Base-by-base conservation (phyloP, 306 rosid species). In the Quercus engelmannii region DNA sequence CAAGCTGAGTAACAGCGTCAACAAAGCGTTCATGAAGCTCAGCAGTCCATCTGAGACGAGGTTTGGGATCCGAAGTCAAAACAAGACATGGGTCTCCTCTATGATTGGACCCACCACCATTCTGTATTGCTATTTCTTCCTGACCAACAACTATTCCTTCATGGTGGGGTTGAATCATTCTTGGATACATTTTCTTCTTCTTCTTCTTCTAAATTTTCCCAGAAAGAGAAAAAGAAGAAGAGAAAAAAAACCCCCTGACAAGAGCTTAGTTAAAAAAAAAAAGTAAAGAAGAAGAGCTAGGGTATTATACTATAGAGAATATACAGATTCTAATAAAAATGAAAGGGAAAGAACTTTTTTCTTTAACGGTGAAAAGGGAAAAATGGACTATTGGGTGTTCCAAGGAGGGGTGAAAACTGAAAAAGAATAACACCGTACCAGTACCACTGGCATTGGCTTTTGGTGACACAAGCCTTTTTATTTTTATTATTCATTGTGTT, bases 1-100 rank as follows among this genome's bases (percentile, higher is more conserved):
- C 99, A 71, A 95, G 99, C 83, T 95, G 98, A 54, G 96, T 90
- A 28, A 95, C 99, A 1, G 99, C 98, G 80, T 95, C 99, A 52
- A 95, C 87, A 52, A 95, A 95, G 12, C 99, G 92, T 57, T 95
- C 99, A 64, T 95, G 99, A 21, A 95, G 94, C 87, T 95, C 99
- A 57, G 94, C 90, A 14, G 99, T 95, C 99, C 99, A 95, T 0
- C 99, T 98, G 81, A 95, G 99, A 15, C 99, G 97, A 46, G 99
- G 99, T 74, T 93, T 67, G n/a, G 71, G 71, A 67, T 67, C 71
- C 49, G 71, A 67, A 33, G 98, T 93, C 74, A 95, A 80, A 46
- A 95, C 99, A 17, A 95, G 94, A 54, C 99, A 93, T 18, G 99
- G 97, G 74, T 95, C 99, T 3, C 90, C 96, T 38, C 91, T 79